A percentile compares a stretch with the other conserved stretches of the same genome.
Conservation (phyloP, 495 filamentous ascomycete species). For the Glutinoglossum americanum region DNA sequence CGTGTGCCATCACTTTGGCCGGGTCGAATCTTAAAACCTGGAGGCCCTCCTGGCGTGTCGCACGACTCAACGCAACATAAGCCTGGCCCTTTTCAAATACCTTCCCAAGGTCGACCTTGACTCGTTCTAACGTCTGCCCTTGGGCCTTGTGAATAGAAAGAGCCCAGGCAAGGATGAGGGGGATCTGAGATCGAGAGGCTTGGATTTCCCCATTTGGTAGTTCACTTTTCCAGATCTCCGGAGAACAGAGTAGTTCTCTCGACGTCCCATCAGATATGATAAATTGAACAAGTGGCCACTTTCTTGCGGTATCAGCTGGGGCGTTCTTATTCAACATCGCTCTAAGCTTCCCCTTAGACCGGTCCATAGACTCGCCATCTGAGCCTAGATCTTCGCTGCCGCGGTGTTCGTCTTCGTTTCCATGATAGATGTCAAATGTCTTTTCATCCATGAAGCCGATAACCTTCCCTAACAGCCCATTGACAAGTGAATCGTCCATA, state of each 20-base stretch:
- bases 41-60: conserved; percentile 66
- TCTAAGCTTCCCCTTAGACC: conserved; percentile 28
- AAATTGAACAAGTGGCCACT: conserved; percentile 73
- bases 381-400: conserved; percentile 18
- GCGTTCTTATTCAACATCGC: conserved; percentile 19
- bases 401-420: conserved; percentile 32
- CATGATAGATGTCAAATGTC: conserved; percentile 42
- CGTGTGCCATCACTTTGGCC: conserved; percentile 83
- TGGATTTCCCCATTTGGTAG: conserved; percentile 88
- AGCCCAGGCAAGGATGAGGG: conserved; percentile 89
- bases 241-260: conserved; percentile 58
- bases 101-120: conserved; percentile 78
- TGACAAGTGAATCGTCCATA: conserved; percentile 81
- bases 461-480: conserved; percentile 77
- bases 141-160: conserved; percentile 96
- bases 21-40: conserved; percentile 82
- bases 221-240: conserved; percentile 89
- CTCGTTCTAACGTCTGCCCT: conserved; percentile 83
- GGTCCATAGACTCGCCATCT: conserved; percentile 24
- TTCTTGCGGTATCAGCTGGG: conserved; percentile 19
- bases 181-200: conserved; percentile 55
- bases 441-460: conserved; percentile 69
- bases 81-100: conserved; percentile 93
- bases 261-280: conserved; percentile 52
- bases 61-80: conserved; percentile 66